Evolutionary conservation across 1,284 basidiomycete species (phyloP), one percentile per base, ranked within the genome.

Genomic region (Retiboletus flavoniger): DNA sequence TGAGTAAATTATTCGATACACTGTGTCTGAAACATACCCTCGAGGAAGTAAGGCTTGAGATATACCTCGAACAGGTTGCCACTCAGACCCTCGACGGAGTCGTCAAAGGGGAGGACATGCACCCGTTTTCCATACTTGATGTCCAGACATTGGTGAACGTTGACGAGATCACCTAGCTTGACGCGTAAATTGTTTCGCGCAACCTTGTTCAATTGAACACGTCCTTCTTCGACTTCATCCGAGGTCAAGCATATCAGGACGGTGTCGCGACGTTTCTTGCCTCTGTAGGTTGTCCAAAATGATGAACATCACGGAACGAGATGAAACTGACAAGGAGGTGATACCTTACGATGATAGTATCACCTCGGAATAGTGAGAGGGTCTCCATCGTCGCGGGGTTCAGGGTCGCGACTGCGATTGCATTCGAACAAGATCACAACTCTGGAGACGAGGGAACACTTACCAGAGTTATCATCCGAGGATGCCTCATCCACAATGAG

Each of bases 91-190:
- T 99, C 97, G 60, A 99, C 81, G 10, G 96, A 98, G 78, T 99
- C 97, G 67, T 98, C 95, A 69, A 99, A 99, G 11, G 97, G 97
- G 24, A 99, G 80, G 52, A 99, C 84, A 72, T 99, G 97, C 42
- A 99, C 87, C 54, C 96, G 89, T 75, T 99, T 99, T 65, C 97
- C 97, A 73, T 99, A 99, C 75, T 98, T 98, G 82, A 99, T 99
- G 69, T 99, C 96, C 63, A 91, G 85, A 72, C 95, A 98, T 61
- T 94, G 87, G 69, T 98, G 95, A 2, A 99, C 93, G 59, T 93
- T 93, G 69, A 94, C 91, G 43, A 98, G 82, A 73, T 99, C 97
- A 47, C 93, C 96, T 42, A 99, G 87, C 80, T 98, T 99, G 66
- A 98, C 93, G 50, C 97, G 92, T 49, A 99, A 77, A 75, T 99